These are phyloP conservation scores for Aspergillus hortae DNA, from an alignment of 2,329 filamentous ascomycete species.

Conservation along the genomic window DNA sequence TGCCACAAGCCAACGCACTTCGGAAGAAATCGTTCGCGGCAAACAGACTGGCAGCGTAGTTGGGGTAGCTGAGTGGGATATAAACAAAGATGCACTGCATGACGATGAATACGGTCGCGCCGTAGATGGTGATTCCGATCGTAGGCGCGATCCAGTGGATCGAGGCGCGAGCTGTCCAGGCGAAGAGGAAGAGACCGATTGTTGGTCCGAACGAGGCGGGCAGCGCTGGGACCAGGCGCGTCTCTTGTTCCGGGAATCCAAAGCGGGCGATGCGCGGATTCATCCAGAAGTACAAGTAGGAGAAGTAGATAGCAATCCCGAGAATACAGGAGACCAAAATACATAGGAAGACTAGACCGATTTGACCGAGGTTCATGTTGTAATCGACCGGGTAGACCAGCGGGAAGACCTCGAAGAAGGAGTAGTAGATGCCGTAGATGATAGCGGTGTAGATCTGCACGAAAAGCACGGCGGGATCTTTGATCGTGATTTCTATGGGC, in stretches of 20 bases:
- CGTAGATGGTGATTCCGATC: constrained; percentile 39
- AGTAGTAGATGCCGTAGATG: constrained; percentile 49
- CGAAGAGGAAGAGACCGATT: constrained; percentile 56
- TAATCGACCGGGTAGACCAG: constrained; percentile 59
- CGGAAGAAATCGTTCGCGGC: constrained; percentile 32
- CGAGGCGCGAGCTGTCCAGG: constrained; percentile 11
- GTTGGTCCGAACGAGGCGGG: constrained; percentile 51
- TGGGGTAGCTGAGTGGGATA: constrained; percentile 24
- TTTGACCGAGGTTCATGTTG: constrained; percentile 55
- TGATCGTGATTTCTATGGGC: constrained; percentile 58
- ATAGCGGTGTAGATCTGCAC: constrained; percentile 60
- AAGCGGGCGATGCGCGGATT: constrained; percentile 46
- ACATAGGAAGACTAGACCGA: constrained; percentile 58
- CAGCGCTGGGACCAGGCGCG: constrained; percentile 52
- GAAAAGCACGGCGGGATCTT: constrained; percentile 61
- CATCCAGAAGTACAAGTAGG: constrained; percentile 51
- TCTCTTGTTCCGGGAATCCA: constrained; percentile 52
- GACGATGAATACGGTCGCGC: constrained; percentile 32
- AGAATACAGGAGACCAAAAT: constrained; percentile 55
- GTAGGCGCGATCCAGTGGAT: constrained; percentile 32
- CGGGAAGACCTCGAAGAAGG: constrained; percentile 65
- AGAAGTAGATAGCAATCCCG: constrained; percentile 48
- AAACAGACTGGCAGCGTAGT: constrained; percentile 28
- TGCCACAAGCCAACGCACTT: constrained; percentile 29
- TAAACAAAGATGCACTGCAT: constrained; percentile 40